phyloP scores from a whole-genome alignment of 345 rosid genomes.

The Microthlaspi erraticum region DNA sequence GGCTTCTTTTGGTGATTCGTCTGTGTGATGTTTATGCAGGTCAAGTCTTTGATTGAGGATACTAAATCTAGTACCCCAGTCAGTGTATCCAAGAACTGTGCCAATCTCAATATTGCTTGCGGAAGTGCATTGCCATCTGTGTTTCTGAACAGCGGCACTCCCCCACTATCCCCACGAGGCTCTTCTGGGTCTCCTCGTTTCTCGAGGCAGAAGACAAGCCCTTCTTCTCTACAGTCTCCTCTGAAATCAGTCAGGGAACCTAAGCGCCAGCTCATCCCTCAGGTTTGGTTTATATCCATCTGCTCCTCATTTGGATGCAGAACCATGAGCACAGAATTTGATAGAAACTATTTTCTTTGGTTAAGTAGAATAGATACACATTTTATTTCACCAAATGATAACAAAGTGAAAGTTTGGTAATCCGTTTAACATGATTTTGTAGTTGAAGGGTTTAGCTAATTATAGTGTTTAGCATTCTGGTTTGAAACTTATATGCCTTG shows the following conservation, averaged over 20 bases:
- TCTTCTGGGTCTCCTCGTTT: slow-evolving; percentile 74
- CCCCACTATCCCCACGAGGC: slow-evolving; percentile 92
- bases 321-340: neutral
- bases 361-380: neutral
- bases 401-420: neutral
- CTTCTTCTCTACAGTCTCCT: slow-evolving; percentile 78
- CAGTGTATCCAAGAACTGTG: slow-evolving; percentile 55
- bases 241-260: slow-evolving; percentile 67
- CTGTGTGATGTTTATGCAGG: slow-evolving; percentile 50
- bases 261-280: slow-evolving; percentile 73
- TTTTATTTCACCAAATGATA: neutral
- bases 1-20: neutral
- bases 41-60: slow-evolving; percentile 74
- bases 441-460: slow-evolving; percentile 9
- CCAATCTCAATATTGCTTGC: slow-evolving; percentile 48
- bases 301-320: slow-evolving; percentile 6
- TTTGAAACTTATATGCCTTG: slow-evolving; percentile 17
- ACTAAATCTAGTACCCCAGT: slow-evolving; percentile 64
- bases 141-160: slow-evolving; percentile 79
- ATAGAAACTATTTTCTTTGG: neutral
- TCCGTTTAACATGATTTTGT: slow-evolving; percentile 11
- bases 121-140: slow-evolving; percentile 68
- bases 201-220: slow-evolving; percentile 66
- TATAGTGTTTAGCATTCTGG: slow-evolving; percentile 1
- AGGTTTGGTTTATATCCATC: slow-evolving; percentile 55